Percentiles rank a stretch among this genome's conserved stretches.
Conservation (phyloP, 2,329 filamentous ascomycete genomes). For the Dactylellina parvicollis region DNA sequence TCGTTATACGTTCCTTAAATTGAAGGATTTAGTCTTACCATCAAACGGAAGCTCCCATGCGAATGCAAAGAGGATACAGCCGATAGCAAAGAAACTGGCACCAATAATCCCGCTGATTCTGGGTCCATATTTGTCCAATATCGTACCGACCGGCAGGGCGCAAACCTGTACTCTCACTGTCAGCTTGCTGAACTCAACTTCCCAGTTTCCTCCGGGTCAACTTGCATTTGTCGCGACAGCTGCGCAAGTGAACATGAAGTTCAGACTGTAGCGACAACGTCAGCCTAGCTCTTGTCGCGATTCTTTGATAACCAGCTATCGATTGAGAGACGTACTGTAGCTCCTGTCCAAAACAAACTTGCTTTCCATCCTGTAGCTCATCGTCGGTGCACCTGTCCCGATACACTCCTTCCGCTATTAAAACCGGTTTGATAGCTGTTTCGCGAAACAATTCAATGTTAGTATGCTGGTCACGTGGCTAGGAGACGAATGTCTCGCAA, state of each 20-base stretch:
- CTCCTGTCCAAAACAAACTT: conserved; percentile 70
- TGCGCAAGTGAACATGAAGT: conserved; percentile 91
- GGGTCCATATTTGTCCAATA: conserved; percentile 84
- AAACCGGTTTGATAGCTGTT: conserved; percentile 77
- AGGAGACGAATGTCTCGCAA: neutral
- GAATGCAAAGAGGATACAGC: conserved; percentile 78
- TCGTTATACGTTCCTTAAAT: neutral
- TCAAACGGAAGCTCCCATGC: conserved; percentile 75
- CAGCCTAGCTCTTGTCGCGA: conserved; percentile 9
- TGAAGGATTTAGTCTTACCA: conserved; percentile 61
- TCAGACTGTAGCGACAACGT: conserved; percentile 65
- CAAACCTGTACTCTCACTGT: conserved; percentile 65
- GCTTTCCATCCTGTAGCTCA: conserved; percentile 65
- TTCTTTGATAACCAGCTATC: neutral
- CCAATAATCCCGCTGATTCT: conserved; percentile 76
- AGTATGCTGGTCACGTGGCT: conserved; percentile 24
- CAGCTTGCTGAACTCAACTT: neutral
- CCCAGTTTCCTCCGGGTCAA: neutral
- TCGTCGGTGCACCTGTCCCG: conserved; percentile 70
- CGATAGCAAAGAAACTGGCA: conserved; percentile 73
- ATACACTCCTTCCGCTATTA: conserved; percentile 78
- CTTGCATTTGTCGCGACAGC: conserved; percentile 81
- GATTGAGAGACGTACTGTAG: conserved; percentile 63
- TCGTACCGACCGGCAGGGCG: conserved; percentile 83
- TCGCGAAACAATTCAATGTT: neutral